These are phyloP conservation scores for Cichorium intybus DNA, from an alignment of 140 eudicot genomes.

Conservation along the genomic window DNA sequence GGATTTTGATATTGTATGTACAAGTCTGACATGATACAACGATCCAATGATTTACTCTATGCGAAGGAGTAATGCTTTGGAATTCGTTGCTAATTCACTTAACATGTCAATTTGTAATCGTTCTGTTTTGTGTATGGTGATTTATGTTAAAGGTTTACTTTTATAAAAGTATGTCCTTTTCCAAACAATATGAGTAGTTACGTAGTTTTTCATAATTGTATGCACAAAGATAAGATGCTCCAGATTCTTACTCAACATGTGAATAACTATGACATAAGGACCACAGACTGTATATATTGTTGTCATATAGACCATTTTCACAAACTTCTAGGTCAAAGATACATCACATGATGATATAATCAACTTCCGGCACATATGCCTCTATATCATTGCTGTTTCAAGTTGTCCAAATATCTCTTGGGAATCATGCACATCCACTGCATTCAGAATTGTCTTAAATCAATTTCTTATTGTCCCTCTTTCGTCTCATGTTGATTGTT, in stretches of 20 bases:
- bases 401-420: not conserved
- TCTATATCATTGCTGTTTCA: not conserved
- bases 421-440: not conserved
- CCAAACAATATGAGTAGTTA: not conserved
- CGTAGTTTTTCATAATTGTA: not conserved
- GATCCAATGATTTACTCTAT: constrained; percentile 1
- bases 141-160: not conserved
- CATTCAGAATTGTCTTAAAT: not conserved
- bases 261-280: too few relatives aligned
- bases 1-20: constrained; percentile 13
- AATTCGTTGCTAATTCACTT: not conserved
- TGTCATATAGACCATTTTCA: too few relatives aligned
- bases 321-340: too few relatives aligned
- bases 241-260: not conserved
- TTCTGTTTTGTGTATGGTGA: not conserved
- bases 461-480: not conserved
- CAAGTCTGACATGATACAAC: constrained; percentile 2
- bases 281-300: too few relatives aligned
- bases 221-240: not conserved
- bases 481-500: not conserved
- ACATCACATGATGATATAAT: too few relatives aligned
- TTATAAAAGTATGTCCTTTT: constrained; percentile 5
- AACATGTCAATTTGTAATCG: not conserved
- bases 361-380: not conserved
- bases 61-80: not conserved